phyloP scores from a whole-genome alignment of 2,329 filamentous ascomycete genomes.

The Sporothrix inflata region DNA sequence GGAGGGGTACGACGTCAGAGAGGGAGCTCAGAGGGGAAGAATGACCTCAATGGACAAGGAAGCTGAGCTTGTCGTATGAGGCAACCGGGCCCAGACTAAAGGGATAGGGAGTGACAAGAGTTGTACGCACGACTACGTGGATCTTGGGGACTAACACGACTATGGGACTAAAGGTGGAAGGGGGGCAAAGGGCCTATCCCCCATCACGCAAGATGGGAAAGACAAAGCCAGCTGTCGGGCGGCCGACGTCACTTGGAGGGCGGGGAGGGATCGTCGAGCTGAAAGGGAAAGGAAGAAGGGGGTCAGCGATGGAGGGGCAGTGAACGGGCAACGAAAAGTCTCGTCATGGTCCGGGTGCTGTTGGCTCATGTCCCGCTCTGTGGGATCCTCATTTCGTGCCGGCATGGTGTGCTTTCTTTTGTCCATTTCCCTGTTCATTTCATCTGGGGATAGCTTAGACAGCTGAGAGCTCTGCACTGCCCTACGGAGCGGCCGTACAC shows the following conservation, averaged over 20 bases:
- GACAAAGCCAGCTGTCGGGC: not conserved
- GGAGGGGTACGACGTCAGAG: not conserved
- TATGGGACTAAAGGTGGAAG: not conserved
- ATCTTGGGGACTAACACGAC: not conserved
- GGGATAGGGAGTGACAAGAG: not conserved
- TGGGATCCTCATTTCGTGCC: constrained; percentile 24
- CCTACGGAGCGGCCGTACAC: not conserved
- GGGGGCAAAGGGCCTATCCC: not conserved
- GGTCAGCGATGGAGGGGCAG: not conserved
- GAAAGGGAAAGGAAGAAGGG: constrained; percentile 4
- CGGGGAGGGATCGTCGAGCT: constrained; percentile 18
- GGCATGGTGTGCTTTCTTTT: constrained; percentile 25
- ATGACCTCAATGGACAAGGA: constrained; percentile 9
- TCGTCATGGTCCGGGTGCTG: not conserved
- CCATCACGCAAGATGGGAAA: constrained; percentile 12
- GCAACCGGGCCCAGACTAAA: not conserved
- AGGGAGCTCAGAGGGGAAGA: not conserved
- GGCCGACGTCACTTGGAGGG: constrained; percentile 18
- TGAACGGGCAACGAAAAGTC: not conserved
- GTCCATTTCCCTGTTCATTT: not conserved
- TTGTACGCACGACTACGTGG: not conserved
- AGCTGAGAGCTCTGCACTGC: not conserved
- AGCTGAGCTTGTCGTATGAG: constrained; percentile 12
- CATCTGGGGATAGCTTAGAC: not conserved
- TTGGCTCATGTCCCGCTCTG: not conserved